Evolutionary conservation across 257 asterid genomes (phyloP), one percentile per base, ranked within the genome.

Genomic region (Primulina huaijiensis): DNA sequence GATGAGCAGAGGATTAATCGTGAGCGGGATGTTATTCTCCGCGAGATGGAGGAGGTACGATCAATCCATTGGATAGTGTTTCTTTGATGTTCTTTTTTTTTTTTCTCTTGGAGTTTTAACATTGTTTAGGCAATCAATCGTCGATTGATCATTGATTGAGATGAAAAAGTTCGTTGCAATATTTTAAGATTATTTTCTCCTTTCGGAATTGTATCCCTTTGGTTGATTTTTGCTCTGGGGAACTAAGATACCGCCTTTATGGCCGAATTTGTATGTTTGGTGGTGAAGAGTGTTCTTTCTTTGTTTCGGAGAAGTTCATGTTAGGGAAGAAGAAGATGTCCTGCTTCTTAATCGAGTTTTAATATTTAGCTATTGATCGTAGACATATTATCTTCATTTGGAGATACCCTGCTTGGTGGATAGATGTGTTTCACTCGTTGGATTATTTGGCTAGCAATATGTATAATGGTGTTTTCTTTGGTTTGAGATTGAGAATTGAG

Each of bases 31-130:
- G 95, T 89, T 30, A 91, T 89, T 74, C 95, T 94, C 62, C 86
- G 96, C 61, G 97, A 91, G 87, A 89, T 89, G 97, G 90, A 89
- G 84, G 98, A 91, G 97, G 99, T 94, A 79, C 50, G 20, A 17
- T 33, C 7, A 8, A 75, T 37, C 46, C 21, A 50, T 50, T 46
- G 57, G 10, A 25, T 34, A 37, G n/a, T 27, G 16, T 75, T 34
- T 33, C 20, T 1, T 74, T 8, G 46, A 53, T 60, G 67, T 11
- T 23, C 46, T 43, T 37, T 19, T 27, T 57, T 19, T 6, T 34
- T 19, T 68, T 46, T 14, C 16, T 14, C 19, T 43, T 43, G 20
- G 57, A 50, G 8, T 50, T 50, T 19, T 17, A 50, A 50, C 57
- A 50, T 50, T 50, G 21, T 16, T 50, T 43, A 6, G 8, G 43